phyloP scores from a whole-genome alignment of 805 yeast species.

The Diddensiella transvaalensis region DNA sequence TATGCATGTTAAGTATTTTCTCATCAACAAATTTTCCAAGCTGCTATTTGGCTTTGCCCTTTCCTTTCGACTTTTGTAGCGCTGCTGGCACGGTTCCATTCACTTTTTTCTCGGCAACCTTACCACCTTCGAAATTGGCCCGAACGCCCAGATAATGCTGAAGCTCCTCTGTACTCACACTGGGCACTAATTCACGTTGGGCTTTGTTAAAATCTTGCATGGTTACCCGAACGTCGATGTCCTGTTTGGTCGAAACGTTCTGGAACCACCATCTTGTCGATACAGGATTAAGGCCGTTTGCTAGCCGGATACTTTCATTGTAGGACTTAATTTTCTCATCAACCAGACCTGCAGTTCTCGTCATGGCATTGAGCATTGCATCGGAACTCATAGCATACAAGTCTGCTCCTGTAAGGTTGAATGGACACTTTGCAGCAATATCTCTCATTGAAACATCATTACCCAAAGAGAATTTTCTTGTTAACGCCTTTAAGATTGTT shows the following conservation, averaged over 20 bases:
- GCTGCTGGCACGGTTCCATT: not conserved
- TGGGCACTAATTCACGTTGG: constrained; percentile 64
- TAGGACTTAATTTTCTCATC: constrained; percentile 58
- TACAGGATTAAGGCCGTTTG: constrained; percentile 34
- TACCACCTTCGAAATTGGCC: constrained; percentile 69
- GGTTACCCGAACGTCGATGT: constrained; percentile 63
- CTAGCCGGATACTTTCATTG: constrained; percentile 41
- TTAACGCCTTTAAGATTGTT: constrained; percentile 80
- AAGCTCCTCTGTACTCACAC: constrained; percentile 84
- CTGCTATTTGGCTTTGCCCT: too few relatives aligned
- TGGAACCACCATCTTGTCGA: constrained; percentile 90
- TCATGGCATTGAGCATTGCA: constrained; percentile 95
- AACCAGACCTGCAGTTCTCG: constrained; percentile 73
- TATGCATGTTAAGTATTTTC: too few relatives aligned
- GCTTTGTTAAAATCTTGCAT: constrained; percentile 79
- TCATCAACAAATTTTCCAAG: too few relatives aligned
- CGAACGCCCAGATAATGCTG: constrained; percentile 78
- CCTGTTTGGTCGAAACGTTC: constrained; percentile 62
- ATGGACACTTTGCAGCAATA: constrained; percentile 72
- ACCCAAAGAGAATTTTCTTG: constrained; percentile 64
- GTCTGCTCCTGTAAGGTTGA: constrained; percentile 96
- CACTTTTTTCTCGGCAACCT: not conserved
- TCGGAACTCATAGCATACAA: constrained; percentile 95
- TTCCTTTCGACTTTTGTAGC: not conserved
- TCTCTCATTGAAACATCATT: constrained; percentile 53